Conservation (phyloP, 495 filamentous ascomycete genomes). For the Clavariopsis aquatica region DNA sequence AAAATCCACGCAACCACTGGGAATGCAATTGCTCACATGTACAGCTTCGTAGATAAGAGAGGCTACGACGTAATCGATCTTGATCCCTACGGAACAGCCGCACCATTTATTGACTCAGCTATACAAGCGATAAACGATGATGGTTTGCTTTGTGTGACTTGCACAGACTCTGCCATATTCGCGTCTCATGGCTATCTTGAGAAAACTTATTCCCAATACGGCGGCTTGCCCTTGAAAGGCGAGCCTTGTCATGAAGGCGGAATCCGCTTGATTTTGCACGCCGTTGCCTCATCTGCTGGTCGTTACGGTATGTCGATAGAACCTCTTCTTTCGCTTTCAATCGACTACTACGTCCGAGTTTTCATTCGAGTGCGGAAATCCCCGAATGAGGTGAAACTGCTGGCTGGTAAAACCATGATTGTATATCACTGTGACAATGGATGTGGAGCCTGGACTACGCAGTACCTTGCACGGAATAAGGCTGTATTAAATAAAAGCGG, state of each 20-base stretch:
- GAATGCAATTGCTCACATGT: slow-evolving; percentile 92
- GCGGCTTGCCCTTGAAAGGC: slow-evolving; percentile 82
- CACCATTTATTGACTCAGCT: slow-evolving; percentile 86
- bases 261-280: slow-evolving; percentile 78
- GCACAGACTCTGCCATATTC: slow-evolving; percentile 92
- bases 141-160: slow-evolving; percentile 91
- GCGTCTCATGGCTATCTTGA: slow-evolving; percentile 91
- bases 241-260: slow-evolving; percentile 85
- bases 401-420: slow-evolving; percentile 85
- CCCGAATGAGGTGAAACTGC: slow-evolving; percentile 81
- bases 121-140: slow-evolving; percentile 81
- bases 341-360: slow-evolving; percentile 91
- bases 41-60: slow-evolving; percentile 50
- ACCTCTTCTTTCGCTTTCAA: slow-evolving; percentile 85
- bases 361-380: slow-evolving; percentile 82
- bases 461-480: slow-evolving; percentile 69
- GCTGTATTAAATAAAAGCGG: slow-evolving; percentile 63
- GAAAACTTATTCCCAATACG: slow-evolving; percentile 89
- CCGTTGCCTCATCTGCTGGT: slow-evolving; percentile 73
- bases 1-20: slow-evolving; percentile 72
- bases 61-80: slow-evolving; percentile 93
- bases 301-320: slow-evolving; percentile 90
- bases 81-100: slow-evolving; percentile 92
- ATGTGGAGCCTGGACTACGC: slow-evolving; percentile 83
- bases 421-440: slow-evolving; percentile 88